These are phyloP conservation scores for Didymella exigua DNA, from an alignment of 2,329 filamentous ascomycete species.

Conservation along the genomic window DNA sequence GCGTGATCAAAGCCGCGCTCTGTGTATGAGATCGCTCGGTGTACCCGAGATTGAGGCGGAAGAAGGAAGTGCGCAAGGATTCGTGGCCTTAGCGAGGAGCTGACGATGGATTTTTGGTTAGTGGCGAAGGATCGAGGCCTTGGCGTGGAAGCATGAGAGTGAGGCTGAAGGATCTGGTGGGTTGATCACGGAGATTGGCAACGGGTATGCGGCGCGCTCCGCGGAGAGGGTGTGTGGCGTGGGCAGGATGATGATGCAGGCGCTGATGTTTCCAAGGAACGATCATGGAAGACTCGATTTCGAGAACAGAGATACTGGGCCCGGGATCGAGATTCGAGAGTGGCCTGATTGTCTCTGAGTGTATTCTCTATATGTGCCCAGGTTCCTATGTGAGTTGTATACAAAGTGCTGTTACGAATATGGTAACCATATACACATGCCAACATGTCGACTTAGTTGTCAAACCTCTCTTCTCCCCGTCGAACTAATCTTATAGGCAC, in stretches of 20 bases:
- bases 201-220: background rate
- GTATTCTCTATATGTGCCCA: background rate
- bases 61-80: background rate
- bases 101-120: no score
- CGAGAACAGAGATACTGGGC: background rate
- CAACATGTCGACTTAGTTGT: background rate
- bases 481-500: constrained; percentile 72
- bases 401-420: no score
- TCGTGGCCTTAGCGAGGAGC: background rate
- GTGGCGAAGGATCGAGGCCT: no score
- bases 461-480: constrained; percentile 72
- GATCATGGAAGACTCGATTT: background rate
- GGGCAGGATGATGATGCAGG: no score
- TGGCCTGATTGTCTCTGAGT: background rate
- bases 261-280: no score
- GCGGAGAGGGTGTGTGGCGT: constrained; percentile 3
- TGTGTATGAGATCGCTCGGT: background rate
- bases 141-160: background rate
- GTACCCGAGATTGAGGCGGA: background rate
- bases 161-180: background rate
- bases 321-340: background rate
- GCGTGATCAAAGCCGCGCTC: background rate
- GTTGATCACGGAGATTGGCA: background rate
- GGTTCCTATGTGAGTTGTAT: background rate
- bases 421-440: no score